phyloP scores from a whole-genome alignment of 441 rosid species.

The Gossypium schwendimanii region DNA sequence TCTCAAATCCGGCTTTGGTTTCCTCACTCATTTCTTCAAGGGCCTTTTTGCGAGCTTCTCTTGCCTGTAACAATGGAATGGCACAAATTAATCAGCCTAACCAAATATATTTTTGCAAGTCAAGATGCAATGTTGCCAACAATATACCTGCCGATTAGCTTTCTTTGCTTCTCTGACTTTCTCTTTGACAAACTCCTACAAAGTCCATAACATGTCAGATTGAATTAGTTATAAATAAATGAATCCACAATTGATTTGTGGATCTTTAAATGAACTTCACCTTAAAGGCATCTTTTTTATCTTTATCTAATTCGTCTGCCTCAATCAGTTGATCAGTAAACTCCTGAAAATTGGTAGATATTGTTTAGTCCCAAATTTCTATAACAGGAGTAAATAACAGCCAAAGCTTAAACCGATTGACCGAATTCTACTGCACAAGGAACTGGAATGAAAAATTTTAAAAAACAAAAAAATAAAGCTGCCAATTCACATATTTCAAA shows the following conservation, averaged over 20 bases:
- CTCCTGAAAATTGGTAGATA: slow-evolving; percentile 40
- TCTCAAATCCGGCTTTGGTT: slow-evolving; percentile 43
- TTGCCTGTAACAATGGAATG: slow-evolving; percentile 37
- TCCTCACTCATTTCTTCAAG: slow-evolving; percentile 64
- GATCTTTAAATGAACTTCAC: slow-evolving; percentile 26
- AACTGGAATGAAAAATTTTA: neutral
- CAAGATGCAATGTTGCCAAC: neutral
- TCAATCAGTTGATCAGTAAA: slow-evolving; percentile 49
- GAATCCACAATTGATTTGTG: neutral
- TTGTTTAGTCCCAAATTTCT: slow-evolving; percentile 3
- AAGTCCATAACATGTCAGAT: slow-evolving; percentile 5
- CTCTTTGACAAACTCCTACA: slow-evolving; percentile 70
- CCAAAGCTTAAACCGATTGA: neutral
- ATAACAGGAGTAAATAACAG: neutral
- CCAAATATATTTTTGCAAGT: neutral
- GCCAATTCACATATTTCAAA: neutral
- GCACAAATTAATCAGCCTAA: neutral
- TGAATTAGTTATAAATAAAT: neutral
- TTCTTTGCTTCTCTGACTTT: slow-evolving; percentile 80
- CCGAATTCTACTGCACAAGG: neutral
- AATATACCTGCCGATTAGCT: slow-evolving; percentile 69
- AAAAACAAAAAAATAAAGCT: neutral
- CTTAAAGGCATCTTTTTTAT: slow-evolving; percentile 75
- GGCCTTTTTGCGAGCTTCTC: slow-evolving; percentile 62
- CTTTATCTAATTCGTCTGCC: slow-evolving; percentile 57